A percentile compares a stretch with the other conserved stretches of the same genome.
Conservation (phyloP, 2,329 filamentous ascomycete genomes). For the Scleromitrula shiraiana region DNA sequence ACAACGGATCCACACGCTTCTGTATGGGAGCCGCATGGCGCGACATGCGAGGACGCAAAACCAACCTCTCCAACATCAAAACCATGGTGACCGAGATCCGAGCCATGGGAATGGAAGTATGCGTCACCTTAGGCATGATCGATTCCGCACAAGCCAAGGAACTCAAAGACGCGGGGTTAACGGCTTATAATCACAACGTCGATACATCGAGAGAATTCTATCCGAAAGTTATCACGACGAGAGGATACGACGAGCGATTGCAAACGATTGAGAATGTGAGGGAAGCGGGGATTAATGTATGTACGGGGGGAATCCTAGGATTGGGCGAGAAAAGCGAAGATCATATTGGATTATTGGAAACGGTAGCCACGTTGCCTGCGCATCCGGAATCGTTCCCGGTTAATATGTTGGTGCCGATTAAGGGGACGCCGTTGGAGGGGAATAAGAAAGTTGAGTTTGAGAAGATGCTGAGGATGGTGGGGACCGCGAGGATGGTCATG, state of each 20-base stretch:
- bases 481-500: constrained; percentile 75
- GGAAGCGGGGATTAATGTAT: constrained; percentile 82
- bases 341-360: constrained; percentile 75
- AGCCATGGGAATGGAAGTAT: constrained; percentile 79
- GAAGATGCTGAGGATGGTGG: constrained; percentile 72
- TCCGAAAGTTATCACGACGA: constrained; percentile 75
- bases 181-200: constrained; percentile 91
- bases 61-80: constrained; percentile 73
- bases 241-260: constrained; percentile 80
- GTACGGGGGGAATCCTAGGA: constrained; percentile 81
- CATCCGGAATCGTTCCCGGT: constrained; percentile 90
- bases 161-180: constrained; percentile 75
- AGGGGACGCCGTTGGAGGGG: constrained; percentile 78
- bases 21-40: constrained; percentile 95
- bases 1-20: constrained; percentile 82
- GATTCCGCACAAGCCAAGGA: constrained; percentile 72
- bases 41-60: constrained; percentile 87
- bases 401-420: constrained; percentile 84
- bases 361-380: constrained; percentile 67
- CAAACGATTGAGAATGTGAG: constrained; percentile 72
- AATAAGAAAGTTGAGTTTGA: constrained; percentile 66
- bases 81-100: constrained; percentile 78
- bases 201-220: constrained; percentile 89
- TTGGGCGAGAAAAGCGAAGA: constrained; percentile 73
- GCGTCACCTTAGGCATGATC: constrained; percentile 93